Evolutionary conservation across 2,329 filamentous ascomycete species (phyloP).

Genomic region (Pseudocercospora musae): DNA sequence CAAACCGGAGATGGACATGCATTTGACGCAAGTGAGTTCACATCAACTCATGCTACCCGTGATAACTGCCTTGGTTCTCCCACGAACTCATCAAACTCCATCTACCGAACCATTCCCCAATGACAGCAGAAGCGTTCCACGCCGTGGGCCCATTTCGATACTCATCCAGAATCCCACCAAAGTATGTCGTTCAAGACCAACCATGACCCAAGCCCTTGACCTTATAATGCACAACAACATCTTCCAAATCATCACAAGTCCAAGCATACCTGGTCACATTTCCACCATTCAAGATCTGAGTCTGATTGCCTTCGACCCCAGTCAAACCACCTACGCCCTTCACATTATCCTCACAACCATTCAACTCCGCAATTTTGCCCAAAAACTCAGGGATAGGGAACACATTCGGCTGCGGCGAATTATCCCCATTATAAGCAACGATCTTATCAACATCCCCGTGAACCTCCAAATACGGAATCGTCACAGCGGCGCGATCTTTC

Average conservation of each 20-base stretch:
- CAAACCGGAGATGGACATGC: background rate
- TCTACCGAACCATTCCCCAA: slow-evolving; percentile 2
- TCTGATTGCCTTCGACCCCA: background rate
- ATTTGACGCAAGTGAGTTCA: background rate
- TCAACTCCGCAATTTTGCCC: slow-evolving; percentile 3
- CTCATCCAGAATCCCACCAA: slow-evolving; percentile 5
- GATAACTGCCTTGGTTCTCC: background rate
- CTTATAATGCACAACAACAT: slow-evolving; percentile 11
- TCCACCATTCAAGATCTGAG: slow-evolving; percentile 9
- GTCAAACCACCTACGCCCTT: background rate
- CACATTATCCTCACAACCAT: background rate
- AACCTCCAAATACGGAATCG: slow-evolving; percentile 39
- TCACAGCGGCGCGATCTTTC: background rate
- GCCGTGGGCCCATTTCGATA: slow-evolving; percentile 2
- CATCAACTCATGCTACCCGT: background rate
- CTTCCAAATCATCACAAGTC: slow-evolving; percentile 2
- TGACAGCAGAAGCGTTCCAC: slow-evolving; percentile 2
- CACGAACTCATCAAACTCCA: background rate
- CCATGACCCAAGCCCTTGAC: slow-evolving; percentile 13
- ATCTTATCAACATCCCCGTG: slow-evolving; percentile 39
- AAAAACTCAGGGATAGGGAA: slow-evolving; percentile 14
- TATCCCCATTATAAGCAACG: slow-evolving; percentile 38
- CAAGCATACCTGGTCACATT: slow-evolving; percentile 9
- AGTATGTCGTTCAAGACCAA: slow-evolving; percentile 5
- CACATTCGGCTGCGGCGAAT: slow-evolving; percentile 1